Conservation (phyloP, 306 rosid species). For the Malus sylvestris region DNA sequence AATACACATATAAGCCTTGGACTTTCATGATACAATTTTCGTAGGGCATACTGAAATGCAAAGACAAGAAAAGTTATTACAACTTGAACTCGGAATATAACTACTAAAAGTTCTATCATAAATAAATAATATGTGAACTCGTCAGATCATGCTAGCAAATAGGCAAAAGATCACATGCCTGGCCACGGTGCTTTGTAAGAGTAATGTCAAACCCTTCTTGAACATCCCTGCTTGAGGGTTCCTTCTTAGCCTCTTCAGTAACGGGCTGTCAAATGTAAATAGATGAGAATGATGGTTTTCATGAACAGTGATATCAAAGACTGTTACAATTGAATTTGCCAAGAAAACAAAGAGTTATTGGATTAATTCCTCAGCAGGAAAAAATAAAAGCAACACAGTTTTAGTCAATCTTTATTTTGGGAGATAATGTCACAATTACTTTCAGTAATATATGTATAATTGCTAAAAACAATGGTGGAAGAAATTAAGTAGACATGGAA, state of each 20-base stretch:
- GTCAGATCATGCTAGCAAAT: neutral
- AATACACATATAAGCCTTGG: slow-evolving; percentile 88
- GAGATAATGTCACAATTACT: neutral
- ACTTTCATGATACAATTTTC: slow-evolving; percentile 94
- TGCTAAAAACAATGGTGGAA: neutral
- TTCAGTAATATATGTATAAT: neutral
- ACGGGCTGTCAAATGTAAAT: slow-evolving; percentile 58
- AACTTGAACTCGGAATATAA: neutral
- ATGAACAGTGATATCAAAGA: neutral
- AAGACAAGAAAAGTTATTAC: neutral
- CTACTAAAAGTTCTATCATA: neutral
- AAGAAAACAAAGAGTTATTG: neutral
- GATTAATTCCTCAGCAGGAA: neutral
- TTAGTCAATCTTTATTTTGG: neutral
- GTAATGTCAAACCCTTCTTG: slow-evolving; percentile 77
- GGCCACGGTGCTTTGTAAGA: slow-evolving; percentile 85
- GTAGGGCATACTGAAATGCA: slow-evolving; percentile 71
- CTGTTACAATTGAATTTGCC: neutral
- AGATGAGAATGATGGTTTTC: slow-evolving; percentile 4
- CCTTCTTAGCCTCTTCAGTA: slow-evolving; percentile 85
- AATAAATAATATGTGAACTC: neutral
- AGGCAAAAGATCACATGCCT: slow-evolving; percentile 37
- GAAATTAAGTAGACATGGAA: neutral
- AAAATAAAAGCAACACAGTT: neutral
- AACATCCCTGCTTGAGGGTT: slow-evolving; percentile 71